Evolutionary conservation across 176 grass and related monocot genomes (phyloP).

Genomic region (Elymus sibiricus): DNA sequence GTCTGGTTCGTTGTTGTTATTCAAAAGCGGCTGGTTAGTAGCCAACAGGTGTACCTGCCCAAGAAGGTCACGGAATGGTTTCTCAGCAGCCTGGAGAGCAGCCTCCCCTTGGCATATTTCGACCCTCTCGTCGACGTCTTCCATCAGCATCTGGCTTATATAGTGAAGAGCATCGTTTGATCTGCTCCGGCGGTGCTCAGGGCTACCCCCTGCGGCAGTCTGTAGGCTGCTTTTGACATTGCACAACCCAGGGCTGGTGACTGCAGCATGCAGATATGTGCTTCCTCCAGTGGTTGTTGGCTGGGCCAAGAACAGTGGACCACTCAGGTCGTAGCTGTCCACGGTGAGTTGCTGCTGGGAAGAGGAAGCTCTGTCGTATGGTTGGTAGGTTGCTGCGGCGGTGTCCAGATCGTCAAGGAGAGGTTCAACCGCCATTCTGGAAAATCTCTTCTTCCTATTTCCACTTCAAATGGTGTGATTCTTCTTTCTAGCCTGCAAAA

Average conservation of each 20-base stretch:
- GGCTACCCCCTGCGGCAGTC: background rate
- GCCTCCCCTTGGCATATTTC: conserved; percentile 12
- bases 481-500: background rate
- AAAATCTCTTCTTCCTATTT: background rate
- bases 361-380: background rate
- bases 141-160: conserved; percentile 42
- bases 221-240: background rate
- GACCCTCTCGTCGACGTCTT: conserved; percentile 34
- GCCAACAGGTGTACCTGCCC: conserved; percentile 1
- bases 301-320: too few relatives aligned
- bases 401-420: background rate
- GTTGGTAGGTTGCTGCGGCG: background rate
- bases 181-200: conserved; percentile 16
- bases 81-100: conserved; percentile 37
- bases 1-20: background rate
- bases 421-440: conserved; percentile 16
- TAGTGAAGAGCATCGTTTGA: conserved; percentile 26
- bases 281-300: too few relatives aligned
- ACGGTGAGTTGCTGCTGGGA: too few relatives aligned
- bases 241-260: too few relatives aligned
- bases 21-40: background rate
- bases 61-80: conserved; percentile 45
- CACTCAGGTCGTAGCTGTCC: too few relatives aligned
- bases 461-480: background rate
- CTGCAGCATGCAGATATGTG: too few relatives aligned